These are phyloP conservation scores for Chaetomiaceae sp. DNA, from an alignment of 2,329 filamentous ascomycete species.

Conservation along the genomic window DNA sequence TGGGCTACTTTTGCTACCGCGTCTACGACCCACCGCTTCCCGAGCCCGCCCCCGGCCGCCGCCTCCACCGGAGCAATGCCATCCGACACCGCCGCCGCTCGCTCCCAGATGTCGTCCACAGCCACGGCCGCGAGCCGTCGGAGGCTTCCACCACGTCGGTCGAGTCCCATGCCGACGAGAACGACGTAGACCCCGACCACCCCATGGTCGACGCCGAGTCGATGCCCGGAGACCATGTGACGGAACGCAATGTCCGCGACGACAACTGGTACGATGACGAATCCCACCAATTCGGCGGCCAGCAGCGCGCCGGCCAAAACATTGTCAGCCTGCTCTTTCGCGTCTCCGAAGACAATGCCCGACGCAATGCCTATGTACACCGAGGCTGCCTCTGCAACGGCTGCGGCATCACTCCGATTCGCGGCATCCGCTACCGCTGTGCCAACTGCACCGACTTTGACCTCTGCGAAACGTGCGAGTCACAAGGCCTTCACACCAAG, in stretches of 20 bases:
- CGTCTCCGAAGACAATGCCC: slow-evolving; percentile 89
- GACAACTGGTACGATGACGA: slow-evolving; percentile 53
- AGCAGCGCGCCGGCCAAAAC: slow-evolving; percentile 64
- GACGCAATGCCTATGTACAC: slow-evolving; percentile 84
- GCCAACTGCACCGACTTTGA: slow-evolving; percentile 96
- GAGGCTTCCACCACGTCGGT: slow-evolving; percentile 41
- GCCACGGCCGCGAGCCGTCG: slow-evolving; percentile 26
- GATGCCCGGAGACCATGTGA: slow-evolving; percentile 32
- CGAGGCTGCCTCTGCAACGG: slow-evolving; percentile 88
- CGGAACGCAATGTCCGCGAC: too few relatives aligned
- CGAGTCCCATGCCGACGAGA: slow-evolving; percentile 44
- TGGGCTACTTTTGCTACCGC: slow-evolving; percentile 56
- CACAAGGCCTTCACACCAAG: slow-evolving; percentile 70
- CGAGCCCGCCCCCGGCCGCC: slow-evolving; percentile 28
- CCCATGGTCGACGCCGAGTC: slow-evolving; percentile 36
- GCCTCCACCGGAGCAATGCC: slow-evolving; percentile 64
- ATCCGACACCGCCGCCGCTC: slow-evolving; percentile 45
- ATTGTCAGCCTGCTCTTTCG: slow-evolving; percentile 82
- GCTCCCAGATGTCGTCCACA: slow-evolving; percentile 17
- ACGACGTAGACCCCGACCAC: slow-evolving; percentile 27
- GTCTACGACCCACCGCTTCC: slow-evolving; percentile 27
- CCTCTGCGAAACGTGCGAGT: slow-evolving; percentile 89
- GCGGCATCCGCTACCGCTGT: slow-evolving; percentile 88
- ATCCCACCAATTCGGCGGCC: slow-evolving; percentile 37
- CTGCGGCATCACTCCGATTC: slow-evolving; percentile 83